These are phyloP conservation scores for Pseudognaphalium luteoalbum DNA, from an alignment of 129 eudicot genomes.

Conservation along the genomic window DNA sequence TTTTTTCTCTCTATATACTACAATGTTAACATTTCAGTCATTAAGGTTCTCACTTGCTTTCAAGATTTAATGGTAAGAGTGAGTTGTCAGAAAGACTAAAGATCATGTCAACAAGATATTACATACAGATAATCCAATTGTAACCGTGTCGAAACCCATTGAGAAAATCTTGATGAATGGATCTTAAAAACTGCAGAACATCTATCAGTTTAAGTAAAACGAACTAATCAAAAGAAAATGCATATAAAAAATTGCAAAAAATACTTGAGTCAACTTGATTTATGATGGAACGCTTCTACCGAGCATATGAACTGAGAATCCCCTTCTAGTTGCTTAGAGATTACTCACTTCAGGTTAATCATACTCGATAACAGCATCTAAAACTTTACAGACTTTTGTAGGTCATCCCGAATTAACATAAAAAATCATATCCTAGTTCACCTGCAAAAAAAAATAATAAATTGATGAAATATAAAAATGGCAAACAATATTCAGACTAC, in stretches of 20 bases:
- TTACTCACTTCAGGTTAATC: conserved; percentile 23
- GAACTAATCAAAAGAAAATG: conserved; percentile 24
- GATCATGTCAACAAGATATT: conserved; percentile 10
- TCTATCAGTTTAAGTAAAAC: conserved; percentile 18
- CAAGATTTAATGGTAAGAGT: neutral
- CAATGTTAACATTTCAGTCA: too few relatives aligned
- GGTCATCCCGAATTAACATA: conserved; percentile 17
- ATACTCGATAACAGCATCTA: conserved; percentile 21
- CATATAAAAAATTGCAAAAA: conserved; percentile 21
- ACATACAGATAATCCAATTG: conserved; percentile 31
- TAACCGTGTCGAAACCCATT: conserved; percentile 21
- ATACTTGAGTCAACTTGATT: conserved; percentile 23
- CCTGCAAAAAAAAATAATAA: conserved; percentile 21
- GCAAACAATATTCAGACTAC: neutral
- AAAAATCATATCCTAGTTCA: conserved; percentile 23
- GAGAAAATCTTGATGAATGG: conserved; percentile 12
- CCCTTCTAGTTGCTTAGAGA: conserved; percentile 18
- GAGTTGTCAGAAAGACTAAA: conserved; percentile 6
- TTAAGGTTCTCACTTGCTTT: neutral
- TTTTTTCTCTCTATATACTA: too few relatives aligned
- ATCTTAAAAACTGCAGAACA: conserved; percentile 9
- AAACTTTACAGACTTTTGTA: conserved; percentile 28
- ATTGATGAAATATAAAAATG: neutral
- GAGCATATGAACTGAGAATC: conserved; percentile 20
- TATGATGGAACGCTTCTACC: conserved; percentile 26